Conservation (phyloP, 257 asterid species). For the Mentha longifolia region DNA sequence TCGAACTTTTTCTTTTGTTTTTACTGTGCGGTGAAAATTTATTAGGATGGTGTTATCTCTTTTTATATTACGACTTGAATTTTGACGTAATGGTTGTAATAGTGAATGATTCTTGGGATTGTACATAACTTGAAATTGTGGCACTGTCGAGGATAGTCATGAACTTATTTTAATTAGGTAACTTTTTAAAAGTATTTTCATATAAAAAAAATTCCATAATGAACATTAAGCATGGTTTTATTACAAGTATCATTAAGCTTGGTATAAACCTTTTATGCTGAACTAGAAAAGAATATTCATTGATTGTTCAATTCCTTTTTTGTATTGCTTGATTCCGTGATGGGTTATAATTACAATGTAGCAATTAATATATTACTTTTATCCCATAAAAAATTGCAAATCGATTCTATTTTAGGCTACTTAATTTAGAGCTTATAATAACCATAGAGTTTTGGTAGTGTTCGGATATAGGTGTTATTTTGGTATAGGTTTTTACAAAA, state of each 20-base stretch:
- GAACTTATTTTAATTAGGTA: constrained; percentile 23
- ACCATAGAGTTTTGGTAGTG: too few relatives aligned
- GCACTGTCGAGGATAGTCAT: constrained; percentile 19
- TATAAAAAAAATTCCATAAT: too few relatives aligned
- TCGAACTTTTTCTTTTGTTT: background rate
- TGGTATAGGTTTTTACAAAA: too few relatives aligned
- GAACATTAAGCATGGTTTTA: background rate
- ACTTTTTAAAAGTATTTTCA: too few relatives aligned
- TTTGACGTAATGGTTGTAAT: background rate
- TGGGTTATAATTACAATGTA: background rate
- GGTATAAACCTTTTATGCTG: background rate
- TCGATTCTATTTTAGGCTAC: background rate
- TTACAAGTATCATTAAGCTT: background rate
- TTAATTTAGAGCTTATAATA: too few relatives aligned
- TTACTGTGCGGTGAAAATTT: constrained; percentile 32
- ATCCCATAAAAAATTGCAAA: background rate
- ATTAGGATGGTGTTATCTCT: background rate
- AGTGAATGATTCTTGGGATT: constrained; percentile 21
- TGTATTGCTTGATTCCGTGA: constrained; percentile 11
- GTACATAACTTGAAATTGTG: constrained; percentile 29
- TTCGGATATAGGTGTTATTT: too few relatives aligned
- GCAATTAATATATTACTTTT: background rate
- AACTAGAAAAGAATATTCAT: background rate
- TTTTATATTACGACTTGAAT: background rate
- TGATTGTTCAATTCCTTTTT: background rate